Conservation (phyloP, 768 basidiomycete genomes). For the Phanerodontia chrysosporium region DNA sequence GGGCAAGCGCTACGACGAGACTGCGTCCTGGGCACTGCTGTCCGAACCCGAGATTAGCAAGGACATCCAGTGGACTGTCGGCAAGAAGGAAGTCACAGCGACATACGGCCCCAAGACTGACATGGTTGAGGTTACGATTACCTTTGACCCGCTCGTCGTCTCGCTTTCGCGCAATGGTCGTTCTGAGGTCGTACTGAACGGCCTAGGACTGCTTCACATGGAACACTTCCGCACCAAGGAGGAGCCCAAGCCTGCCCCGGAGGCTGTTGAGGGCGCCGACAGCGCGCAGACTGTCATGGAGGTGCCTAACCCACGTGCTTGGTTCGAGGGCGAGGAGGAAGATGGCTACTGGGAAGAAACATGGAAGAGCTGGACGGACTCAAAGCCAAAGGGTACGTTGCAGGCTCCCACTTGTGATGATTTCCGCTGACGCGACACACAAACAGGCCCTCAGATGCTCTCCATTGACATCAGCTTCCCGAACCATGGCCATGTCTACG, state of each 20-base stretch:
- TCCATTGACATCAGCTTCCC: conserved; percentile 93
- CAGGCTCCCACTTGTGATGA: not conserved
- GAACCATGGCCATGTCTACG: conserved; percentile 85
- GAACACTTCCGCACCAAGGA: conserved; percentile 87
- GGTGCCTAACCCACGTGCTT: conserved; percentile 46
- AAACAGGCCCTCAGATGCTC: conserved; percentile 88
- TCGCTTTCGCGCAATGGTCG: conserved; percentile 68
- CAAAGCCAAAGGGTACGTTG: conserved; percentile 86
- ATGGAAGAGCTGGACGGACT: conserved; percentile 84
- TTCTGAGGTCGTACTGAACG: conserved; percentile 87
- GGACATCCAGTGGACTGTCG: conserved; percentile 58
- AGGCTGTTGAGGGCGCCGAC: conserved; percentile 29
- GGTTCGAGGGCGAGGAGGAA: conserved; percentile 88
- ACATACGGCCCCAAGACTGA: conserved; percentile 61
- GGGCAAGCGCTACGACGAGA: conserved; percentile 86
- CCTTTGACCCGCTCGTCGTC: conserved; percentile 73
- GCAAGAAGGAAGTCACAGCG: conserved; percentile 60
- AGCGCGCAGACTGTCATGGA: conserved; percentile 50
- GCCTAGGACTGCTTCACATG: conserved; percentile 89
- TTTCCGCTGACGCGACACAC: not conserved
- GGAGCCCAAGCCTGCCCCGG: conserved; percentile 41
- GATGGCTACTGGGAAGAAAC: conserved; percentile 89
- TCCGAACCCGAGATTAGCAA: conserved; percentile 63
- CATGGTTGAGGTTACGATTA: conserved; percentile 57
- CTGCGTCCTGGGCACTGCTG: conserved; percentile 84